Evolutionary conservation across 345 rosid species (phyloP), one percentile per base, ranked within the genome.

Genomic region (Rhizophora mangle): DNA sequence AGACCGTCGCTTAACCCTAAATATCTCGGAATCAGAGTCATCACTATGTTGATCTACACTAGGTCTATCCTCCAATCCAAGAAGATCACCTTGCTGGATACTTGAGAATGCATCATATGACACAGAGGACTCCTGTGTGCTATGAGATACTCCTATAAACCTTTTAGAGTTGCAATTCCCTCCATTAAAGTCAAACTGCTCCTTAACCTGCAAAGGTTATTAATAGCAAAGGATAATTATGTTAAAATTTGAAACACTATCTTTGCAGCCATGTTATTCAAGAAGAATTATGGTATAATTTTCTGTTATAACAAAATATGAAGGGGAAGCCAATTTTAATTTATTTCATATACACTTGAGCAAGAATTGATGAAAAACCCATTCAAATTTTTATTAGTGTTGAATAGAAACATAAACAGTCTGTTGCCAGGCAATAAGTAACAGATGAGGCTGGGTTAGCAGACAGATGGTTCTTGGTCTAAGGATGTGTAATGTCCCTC

Each of bases 1-100:
- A 30, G 96, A 82, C n/a, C 95, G 91, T 1, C 99, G 95, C 80
- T 92, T 96, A 64, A 96, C 99, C 80, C 97, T 81, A 77, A 96
- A 92, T 75, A 85, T 73, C 81, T 85, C 96, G 0, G 85, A 82
- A 68, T 92, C 99, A 67, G 98, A 92, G 78, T 87, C 96, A 63
- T 96, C 99, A 78, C 88, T 81, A 57, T 80, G 81, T 54, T 85
- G 85, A 66, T 86, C 88, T 54, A 55, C 39, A 1, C 52, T 21
- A 59, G 71, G 72, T 68, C 79, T 74, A 70, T 53, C 68, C 24
- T 67, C 79, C 63, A 82, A 68, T 67, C 76, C 72, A 39, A 37
- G 76, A 69, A 59, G 67, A 72, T 73, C 69, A 54, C 56, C 69
- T 29, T 63, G 68, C 67, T 75, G 68, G 20, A 70, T 39, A 70